These are phyloP conservation scores for Rubus idaeus DNA, from an alignment of 306 rosid genomes.

Conservation along the genomic window DNA sequence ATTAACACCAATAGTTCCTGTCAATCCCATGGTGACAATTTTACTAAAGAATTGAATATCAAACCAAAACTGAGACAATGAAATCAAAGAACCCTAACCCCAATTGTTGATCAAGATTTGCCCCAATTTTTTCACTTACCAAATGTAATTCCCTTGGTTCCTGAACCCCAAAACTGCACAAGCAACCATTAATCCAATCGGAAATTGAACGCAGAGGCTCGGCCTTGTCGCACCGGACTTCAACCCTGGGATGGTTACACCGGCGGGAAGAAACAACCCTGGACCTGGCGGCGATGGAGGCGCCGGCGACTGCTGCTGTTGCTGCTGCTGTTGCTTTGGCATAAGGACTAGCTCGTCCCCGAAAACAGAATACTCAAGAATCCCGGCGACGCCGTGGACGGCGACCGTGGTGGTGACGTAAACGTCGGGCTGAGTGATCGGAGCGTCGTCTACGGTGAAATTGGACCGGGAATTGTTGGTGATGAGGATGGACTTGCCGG, in stretches of 20 bases:
- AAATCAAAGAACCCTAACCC: neutral
- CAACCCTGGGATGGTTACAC: neutral
- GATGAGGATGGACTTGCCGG: constrained; percentile 44
- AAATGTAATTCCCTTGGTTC: constrained; percentile 22
- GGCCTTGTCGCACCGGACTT: constrained; percentile 27
- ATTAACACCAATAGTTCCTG: neutral
- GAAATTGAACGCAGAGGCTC: constrained; percentile 29
- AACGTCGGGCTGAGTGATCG: constrained; percentile 51
- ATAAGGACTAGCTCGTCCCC: constrained; percentile 25
- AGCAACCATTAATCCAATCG: constrained; percentile 30
- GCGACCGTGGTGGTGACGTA: constrained; percentile 39
- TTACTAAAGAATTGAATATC: neutral
- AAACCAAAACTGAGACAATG: neutral
- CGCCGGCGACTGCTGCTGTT: neutral
- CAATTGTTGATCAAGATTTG: constrained; percentile 14
- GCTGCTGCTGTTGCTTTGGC: constrained; percentile 4
- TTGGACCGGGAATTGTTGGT: constrained; percentile 47
- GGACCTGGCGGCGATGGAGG: neutral
- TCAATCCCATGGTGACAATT: no score
- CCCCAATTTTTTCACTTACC: neutral
- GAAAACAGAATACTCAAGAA: constrained; percentile 52
- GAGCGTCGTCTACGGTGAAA: constrained; percentile 49
- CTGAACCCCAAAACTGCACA: constrained; percentile 26
- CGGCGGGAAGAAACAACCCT: neutral
- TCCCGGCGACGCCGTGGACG: constrained; percentile 46